A percentile compares a stretch with the other conserved stretches of the same genome.
Evolutionary conservation across 345 rosid species (phyloP).

Genomic region (Viola odorata): DNA sequence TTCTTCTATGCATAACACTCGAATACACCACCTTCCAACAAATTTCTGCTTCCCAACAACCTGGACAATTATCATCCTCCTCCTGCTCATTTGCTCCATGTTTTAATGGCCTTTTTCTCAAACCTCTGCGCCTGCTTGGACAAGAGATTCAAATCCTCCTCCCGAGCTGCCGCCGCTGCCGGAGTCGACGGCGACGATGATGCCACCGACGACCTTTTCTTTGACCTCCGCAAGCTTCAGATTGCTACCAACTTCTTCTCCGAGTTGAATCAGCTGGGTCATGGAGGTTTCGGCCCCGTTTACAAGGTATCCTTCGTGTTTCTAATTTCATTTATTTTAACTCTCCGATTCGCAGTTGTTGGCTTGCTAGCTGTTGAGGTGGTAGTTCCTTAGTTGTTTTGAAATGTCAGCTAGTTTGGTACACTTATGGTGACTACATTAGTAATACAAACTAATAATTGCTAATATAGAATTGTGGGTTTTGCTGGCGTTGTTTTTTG

Average conservation of each 20-base stretch:
- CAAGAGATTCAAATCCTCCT: slow-evolving; percentile 7
- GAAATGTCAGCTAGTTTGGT: too few species aligned
- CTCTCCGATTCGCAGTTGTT: too few species aligned
- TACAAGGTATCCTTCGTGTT: slow-evolving; percentile 43
- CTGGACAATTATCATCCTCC: not conserved
- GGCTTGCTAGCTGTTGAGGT: too few species aligned
- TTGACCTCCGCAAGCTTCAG: slow-evolving; percentile 51
- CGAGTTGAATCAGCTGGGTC: slow-evolving; percentile 69
- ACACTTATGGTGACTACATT: too few species aligned
- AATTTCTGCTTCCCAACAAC: too few species aligned
- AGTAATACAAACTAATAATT: too few species aligned
- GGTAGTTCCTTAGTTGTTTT: too few species aligned
- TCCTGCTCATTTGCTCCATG: not conserved
- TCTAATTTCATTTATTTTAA: not conserved
- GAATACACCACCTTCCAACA: too few species aligned
- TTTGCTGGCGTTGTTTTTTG: too few species aligned
- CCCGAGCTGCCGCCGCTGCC: not conserved
- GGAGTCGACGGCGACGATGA: slow-evolving; percentile 16
- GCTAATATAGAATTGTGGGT: too few species aligned
- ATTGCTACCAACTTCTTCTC: slow-evolving; percentile 74
- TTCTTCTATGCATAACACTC: too few species aligned
- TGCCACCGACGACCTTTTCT: slow-evolving; percentile 49
- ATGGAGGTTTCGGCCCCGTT: slow-evolving; percentile 92
- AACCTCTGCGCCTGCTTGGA: slow-evolving; percentile 24
- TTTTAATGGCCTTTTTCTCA: slow-evolving; percentile 28